A percentile compares a stretch with the other conserved stretches of the same genome.
phyloP scores from a whole-genome alignment of 768 basidiomycete genomes.

The Leccinum truebloodii region DNA sequence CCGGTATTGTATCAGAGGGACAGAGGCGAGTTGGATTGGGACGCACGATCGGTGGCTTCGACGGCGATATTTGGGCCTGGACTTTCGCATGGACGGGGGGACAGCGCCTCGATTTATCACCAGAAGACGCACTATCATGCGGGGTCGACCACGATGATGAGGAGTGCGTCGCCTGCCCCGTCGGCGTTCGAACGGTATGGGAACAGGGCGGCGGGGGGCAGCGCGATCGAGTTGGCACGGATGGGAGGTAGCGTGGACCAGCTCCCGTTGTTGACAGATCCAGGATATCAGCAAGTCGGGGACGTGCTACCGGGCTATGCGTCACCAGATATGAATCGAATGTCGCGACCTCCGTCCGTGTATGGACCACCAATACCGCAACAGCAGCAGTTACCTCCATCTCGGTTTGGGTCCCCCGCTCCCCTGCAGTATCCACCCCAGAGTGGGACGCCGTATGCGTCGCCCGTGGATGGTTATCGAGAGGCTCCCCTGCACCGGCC shows the following conservation, averaged over 20 bases:
- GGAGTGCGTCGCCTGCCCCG: slow-evolving; percentile 39
- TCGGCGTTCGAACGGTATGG: slow-evolving; percentile 61
- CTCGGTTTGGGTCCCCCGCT: slow-evolving; percentile 39
- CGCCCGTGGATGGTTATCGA: slow-evolving; percentile 41
- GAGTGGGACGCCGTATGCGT: slow-evolving; percentile 21
- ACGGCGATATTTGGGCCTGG: slow-evolving; percentile 49
- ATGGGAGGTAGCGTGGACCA: slow-evolving; percentile 53
- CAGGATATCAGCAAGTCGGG: slow-evolving; percentile 16
- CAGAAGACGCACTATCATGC: slow-evolving; percentile 44
- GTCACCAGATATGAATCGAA: slow-evolving; percentile 18
- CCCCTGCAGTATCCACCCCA: slow-evolving; percentile 38
- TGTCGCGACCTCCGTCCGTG: slow-evolving; percentile 24
- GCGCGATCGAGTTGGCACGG: slow-evolving; percentile 55
- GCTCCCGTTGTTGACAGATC: slow-evolving; percentile 55
- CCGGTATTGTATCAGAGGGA: slow-evolving; percentile 77
- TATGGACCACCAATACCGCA: slow-evolving; percentile 34
- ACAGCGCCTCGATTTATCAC: slow-evolving; percentile 42
- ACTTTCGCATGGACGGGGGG: slow-evolving; percentile 31
- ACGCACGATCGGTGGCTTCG: slow-evolving; percentile 72
- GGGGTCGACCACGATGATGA: slow-evolving; percentile 30
- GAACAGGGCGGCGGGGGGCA: slow-evolving; percentile 38
- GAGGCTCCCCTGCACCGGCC: slow-evolving; percentile 70
- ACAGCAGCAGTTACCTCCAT: slow-evolving; percentile 13
- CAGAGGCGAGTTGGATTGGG: slow-evolving; percentile 88
- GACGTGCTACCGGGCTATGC: slow-evolving; percentile 26